phyloP scores from a whole-genome alignment of 2,329 filamentous ascomycete species.

The Pseudogymnoascus sp. region DNA sequence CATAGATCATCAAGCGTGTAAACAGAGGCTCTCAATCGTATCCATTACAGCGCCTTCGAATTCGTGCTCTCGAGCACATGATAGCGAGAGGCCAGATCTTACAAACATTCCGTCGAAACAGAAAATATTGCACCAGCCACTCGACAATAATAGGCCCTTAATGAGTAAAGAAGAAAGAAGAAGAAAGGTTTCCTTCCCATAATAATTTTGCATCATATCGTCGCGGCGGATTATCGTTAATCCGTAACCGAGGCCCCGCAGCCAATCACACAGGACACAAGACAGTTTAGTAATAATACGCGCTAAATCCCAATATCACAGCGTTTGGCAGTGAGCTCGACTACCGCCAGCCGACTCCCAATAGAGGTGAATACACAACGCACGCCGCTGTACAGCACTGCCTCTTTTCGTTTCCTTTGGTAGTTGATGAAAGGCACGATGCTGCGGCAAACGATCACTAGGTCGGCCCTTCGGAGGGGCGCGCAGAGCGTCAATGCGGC shows the following conservation, averaged over 20 bases:
- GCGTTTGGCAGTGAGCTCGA: slow-evolving; percentile 5
- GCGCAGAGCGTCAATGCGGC: slow-evolving; percentile 53
- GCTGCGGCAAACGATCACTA: slow-evolving; percentile 61
- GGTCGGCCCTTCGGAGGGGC: slow-evolving; percentile 60
- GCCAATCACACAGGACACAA: slow-evolving; percentile 6
- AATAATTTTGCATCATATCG: slow-evolving; percentile 10
- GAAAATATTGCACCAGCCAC: slow-evolving; percentile 20
- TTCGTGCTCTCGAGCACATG: slow-evolving; percentile 57
- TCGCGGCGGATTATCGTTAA: background rate
- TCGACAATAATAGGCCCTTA: slow-evolving; percentile 67
- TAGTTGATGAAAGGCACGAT: slow-evolving; percentile 55
- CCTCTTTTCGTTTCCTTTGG: slow-evolving; percentile 33
- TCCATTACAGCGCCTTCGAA: slow-evolving; percentile 60
- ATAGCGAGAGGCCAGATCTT: slow-evolving; percentile 64
- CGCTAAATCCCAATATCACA: slow-evolving; percentile 10
- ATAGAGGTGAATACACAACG: slow-evolving; percentile 14
- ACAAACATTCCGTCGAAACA: slow-evolving; percentile 35
- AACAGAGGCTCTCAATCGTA: slow-evolving; percentile 52
- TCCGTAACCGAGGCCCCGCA: slow-evolving; percentile 5
- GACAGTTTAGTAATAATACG: background rate
- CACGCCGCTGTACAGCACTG: slow-evolving; percentile 19
- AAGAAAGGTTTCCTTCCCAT: slow-evolving; percentile 22
- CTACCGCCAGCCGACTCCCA: slow-evolving; percentile 17
- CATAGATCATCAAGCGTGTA: slow-evolving; percentile 51
- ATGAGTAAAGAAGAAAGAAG: slow-evolving; percentile 46